These are phyloP conservation scores for Centrapalus pauciflorus DNA, from an alignment of 129 eudicot species.

Conservation along the genomic window DNA sequence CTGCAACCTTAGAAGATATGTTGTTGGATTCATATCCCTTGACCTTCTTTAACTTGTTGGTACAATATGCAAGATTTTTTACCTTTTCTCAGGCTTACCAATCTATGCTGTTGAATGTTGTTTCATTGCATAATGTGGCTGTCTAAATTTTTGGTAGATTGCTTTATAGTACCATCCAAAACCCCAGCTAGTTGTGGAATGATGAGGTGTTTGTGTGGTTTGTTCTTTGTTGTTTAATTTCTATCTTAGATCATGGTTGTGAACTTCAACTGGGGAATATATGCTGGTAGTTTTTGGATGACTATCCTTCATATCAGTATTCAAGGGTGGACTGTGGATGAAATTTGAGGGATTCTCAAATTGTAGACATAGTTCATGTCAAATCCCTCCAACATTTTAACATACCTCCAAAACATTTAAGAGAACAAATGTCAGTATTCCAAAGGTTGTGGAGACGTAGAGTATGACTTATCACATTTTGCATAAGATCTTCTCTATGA, in stretches of 20 bases:
- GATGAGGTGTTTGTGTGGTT: not conserved
- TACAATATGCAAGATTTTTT: not conserved
- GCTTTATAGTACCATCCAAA: not conserved
- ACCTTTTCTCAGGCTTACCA: not conserved
- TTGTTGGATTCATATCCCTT: not conserved
- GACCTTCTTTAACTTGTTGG: not conserved
- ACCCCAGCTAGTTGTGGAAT: not conserved
- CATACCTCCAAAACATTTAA: not conserved
- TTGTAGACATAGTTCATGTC: not conserved
- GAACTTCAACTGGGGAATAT: not conserved
- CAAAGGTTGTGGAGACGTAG: not conserved
- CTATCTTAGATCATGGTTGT: not conserved
- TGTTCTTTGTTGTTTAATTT: too few species aligned
- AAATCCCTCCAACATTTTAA: not conserved
- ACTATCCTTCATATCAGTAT: not conserved
- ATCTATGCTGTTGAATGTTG: not conserved
- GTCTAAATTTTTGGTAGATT: constrained; percentile 9
- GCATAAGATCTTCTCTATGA: not conserved
- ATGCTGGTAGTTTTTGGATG: not conserved
- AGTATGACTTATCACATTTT: not conserved
- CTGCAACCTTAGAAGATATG: not conserved
- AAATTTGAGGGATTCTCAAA: not conserved
- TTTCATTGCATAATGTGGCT: not conserved
- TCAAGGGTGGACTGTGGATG: not conserved
- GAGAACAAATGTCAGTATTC: not conserved